phyloP scores from a whole-genome alignment of 1,284 basidiomycete species.

The Malassezia sympodialis region DNA sequence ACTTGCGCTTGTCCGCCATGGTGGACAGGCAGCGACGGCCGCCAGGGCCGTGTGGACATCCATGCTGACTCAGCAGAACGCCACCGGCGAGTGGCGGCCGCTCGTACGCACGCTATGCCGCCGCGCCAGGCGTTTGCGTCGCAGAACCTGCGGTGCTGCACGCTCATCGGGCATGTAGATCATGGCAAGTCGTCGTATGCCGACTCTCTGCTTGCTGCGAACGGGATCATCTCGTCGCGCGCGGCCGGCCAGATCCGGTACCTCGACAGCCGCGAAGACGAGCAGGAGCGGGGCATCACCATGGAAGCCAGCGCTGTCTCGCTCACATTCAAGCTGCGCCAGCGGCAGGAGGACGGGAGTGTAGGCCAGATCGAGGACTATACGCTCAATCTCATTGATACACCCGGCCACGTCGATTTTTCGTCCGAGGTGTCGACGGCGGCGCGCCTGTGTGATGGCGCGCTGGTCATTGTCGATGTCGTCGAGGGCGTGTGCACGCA shows the following conservation, averaged over 20 bases:
- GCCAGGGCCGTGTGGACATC: background rate
- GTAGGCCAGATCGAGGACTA: constrained; percentile 54
- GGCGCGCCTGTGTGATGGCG: constrained; percentile 84
- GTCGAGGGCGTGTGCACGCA: constrained; percentile 98
- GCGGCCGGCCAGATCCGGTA: constrained; percentile 96
- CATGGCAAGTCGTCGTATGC: constrained; percentile 59
- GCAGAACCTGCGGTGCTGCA: constrained; percentile 44
- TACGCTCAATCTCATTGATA: constrained; percentile 90
- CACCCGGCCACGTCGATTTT: constrained; percentile 97
- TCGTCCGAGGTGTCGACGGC: constrained; percentile 93
- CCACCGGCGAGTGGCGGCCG: background rate
- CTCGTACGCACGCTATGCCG: constrained; percentile 2
- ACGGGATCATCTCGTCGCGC: constrained; percentile 88
- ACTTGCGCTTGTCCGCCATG: constrained; percentile 42
- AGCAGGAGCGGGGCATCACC: constrained; percentile 94
- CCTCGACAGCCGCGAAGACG: constrained; percentile 89
- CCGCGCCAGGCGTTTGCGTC: constrained; percentile 28
- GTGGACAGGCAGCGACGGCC: background rate
- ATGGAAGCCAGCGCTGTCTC: constrained; percentile 88
- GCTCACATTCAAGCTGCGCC: constrained; percentile 41
- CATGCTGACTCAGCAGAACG: background rate
- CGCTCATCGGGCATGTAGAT: constrained; percentile 47
- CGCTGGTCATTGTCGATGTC: constrained; percentile 90
- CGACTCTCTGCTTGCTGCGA: constrained; percentile 87
- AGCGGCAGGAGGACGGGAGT: constrained; percentile 23